These are phyloP conservation scores for Botrytis medusae DNA, from an alignment of 2,329 filamentous ascomycete species.

Conservation along the genomic window DNA sequence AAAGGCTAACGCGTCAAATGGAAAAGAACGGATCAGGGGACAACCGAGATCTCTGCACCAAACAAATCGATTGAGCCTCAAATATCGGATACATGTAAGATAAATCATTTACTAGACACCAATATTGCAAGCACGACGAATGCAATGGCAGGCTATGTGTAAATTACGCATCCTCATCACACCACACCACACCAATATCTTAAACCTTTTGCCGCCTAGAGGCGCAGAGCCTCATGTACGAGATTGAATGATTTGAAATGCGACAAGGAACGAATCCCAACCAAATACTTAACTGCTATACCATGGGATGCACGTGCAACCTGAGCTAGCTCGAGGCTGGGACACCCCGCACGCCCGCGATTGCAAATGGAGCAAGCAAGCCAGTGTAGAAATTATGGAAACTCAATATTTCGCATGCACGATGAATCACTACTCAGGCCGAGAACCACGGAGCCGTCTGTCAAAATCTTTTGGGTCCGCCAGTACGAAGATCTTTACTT, in stretches of 20 bases:
- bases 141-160: constrained; percentile 11
- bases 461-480: background rate
- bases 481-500: constrained; percentile 1
- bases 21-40: background rate
- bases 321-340: background rate
- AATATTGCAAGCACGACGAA: background rate
- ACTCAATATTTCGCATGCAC: constrained; percentile 11
- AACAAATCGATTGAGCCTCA: constrained; percentile 4
- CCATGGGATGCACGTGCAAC: background rate
- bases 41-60: background rate
- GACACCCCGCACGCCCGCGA: background rate
- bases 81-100: constrained; percentile 5
- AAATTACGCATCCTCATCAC: constrained; percentile 8
- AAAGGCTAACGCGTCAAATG: constrained; percentile 9
- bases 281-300: background rate
- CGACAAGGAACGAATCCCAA: constrained; percentile 4
- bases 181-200: background rate
- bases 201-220: background rate
- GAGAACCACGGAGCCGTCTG: background rate
- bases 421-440: constrained; percentile 12
- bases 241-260: background rate
- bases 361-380: background rate
- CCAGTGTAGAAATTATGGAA: background rate
- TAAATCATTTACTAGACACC: background rate
- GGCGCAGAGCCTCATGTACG: background rate